Evolutionary conservation across 129 eudicot genomes (phyloP).

Genomic region (Heracleum sosnowskyi): DNA sequence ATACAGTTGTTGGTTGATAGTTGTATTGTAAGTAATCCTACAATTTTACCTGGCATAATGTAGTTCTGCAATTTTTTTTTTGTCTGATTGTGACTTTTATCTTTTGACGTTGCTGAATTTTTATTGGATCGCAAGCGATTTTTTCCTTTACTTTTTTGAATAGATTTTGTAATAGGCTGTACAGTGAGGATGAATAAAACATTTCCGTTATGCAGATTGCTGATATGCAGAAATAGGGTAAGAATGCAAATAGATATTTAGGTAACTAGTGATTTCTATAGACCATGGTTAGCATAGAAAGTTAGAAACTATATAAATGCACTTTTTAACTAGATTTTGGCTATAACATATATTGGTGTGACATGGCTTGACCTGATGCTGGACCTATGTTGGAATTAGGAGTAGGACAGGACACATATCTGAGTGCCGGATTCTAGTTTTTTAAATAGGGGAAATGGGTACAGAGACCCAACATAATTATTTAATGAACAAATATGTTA

Average conservation of each 20-base stretch:
- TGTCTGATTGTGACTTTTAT: neutral
- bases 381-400: neutral
- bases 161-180: no score
- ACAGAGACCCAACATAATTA: neutral
- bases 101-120: neutral
- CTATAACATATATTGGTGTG: neutral
- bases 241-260: neutral
- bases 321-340: neutral
- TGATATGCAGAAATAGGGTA: neutral
- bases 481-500: neutral
- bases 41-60: neutral
- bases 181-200: no score
- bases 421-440: no score
- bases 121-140: neutral
- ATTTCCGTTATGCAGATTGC: neutral
- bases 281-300: neutral
- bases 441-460: neutral
- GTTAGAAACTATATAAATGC: neutral
- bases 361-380: neutral
- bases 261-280: neutral
- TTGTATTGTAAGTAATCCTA: neutral
- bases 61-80: neutral
- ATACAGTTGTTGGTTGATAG: neutral
- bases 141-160: no score
- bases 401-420: no score